Conservation (phyloP, 352 stramenopile species). For the Globisporangium carolinianum region DNA sequence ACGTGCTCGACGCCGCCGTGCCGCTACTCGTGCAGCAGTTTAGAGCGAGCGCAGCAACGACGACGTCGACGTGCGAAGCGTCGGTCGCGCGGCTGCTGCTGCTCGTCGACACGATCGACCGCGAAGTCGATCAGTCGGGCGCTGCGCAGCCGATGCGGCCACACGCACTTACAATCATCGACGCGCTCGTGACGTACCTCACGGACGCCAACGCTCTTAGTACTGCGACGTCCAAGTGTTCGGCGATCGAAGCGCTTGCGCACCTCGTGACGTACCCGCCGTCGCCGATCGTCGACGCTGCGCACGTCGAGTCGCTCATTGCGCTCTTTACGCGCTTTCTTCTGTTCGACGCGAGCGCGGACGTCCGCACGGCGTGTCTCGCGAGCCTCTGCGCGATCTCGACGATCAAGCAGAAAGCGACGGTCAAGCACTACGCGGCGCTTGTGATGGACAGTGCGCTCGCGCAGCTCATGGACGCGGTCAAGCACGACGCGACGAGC, state of each 20-base stretch:
- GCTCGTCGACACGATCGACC: constrained; percentile 77
- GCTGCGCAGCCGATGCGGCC: constrained; percentile 68
- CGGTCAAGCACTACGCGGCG: constrained; percentile 48
- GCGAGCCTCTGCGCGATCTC: constrained; percentile 66
- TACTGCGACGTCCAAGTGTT: constrained; percentile 44
- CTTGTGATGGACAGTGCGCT: constrained; percentile 76
- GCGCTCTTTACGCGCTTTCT: constrained; percentile 70
- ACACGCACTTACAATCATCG: constrained; percentile 48
- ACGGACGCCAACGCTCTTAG: constrained; percentile 11
- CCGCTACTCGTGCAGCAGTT: constrained; percentile 65
- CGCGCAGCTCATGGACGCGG: constrained; percentile 60
- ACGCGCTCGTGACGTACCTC: constrained; percentile 53
- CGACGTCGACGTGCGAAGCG: constrained; percentile 61
- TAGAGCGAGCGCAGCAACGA: constrained; percentile 27
- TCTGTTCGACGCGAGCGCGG: constrained; percentile 47
- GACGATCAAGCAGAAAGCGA: constrained; percentile 48
- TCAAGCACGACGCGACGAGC: constrained; percentile 22
- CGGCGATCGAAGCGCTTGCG: constrained; percentile 59
- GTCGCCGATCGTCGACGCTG: constrained; percentile 59
- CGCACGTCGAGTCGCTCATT: constrained; percentile 61
- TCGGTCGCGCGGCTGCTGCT: constrained; percentile 54
- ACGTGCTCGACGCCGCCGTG: constrained; percentile 63
- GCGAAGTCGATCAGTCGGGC: constrained; percentile 73
- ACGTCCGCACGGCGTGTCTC: constrained; percentile 64
- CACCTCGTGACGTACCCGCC: constrained; percentile 76